Evolutionary conservation across 1,284 basidiomycete species (phyloP).

Genomic region (Thelephora terrestris): DNA sequence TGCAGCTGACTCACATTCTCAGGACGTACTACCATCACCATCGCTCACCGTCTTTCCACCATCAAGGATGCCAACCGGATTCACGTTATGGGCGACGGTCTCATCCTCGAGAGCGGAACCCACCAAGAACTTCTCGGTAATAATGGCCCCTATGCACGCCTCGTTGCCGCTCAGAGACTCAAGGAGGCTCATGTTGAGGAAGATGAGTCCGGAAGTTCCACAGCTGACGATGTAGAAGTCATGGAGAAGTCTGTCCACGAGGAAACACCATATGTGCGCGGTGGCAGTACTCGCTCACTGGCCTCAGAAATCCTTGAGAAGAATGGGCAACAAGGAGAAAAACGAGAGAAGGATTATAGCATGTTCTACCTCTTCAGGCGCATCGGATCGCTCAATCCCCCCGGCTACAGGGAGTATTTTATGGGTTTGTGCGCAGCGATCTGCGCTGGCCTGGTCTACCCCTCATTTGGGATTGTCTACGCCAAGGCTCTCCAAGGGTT

Average conservation of each 20-base stretch:
- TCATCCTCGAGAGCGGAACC: conserved; percentile 77
- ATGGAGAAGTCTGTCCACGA: conserved; percentile 45
- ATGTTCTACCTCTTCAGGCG: conserved; percentile 62
- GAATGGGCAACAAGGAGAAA: conserved; percentile 23
- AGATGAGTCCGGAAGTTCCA: conserved; percentile 23
- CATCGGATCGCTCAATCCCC: conserved; percentile 57
- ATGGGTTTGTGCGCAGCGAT: conserved; percentile 44
- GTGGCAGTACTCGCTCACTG: conserved; percentile 52
- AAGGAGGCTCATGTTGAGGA: conserved; percentile 35
- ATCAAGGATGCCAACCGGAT: conserved; percentile 80
- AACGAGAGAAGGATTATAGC: conserved; percentile 26
- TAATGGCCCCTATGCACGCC: conserved; percentile 61
- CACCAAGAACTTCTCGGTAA: conserved; percentile 75
- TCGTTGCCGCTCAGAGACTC: conserved; percentile 76
- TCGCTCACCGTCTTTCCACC: conserved; percentile 69
- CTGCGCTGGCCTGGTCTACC: conserved; percentile 79
- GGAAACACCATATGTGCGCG: conserved; percentile 57
- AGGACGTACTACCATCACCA: conserved; percentile 74
- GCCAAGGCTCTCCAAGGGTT: conserved; percentile 60
- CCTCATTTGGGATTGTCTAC: conserved; percentile 79
- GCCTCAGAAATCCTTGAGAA: conserved; percentile 62
- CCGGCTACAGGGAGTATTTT: conserved; percentile 45
- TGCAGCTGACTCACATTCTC: conserved; percentile 14
- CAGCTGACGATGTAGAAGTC: conserved; percentile 30
- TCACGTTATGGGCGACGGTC: conserved; percentile 80